phyloP scores from a whole-genome alignment of 2,329 filamentous ascomycete species.

The Penicillium sp. region DNA sequence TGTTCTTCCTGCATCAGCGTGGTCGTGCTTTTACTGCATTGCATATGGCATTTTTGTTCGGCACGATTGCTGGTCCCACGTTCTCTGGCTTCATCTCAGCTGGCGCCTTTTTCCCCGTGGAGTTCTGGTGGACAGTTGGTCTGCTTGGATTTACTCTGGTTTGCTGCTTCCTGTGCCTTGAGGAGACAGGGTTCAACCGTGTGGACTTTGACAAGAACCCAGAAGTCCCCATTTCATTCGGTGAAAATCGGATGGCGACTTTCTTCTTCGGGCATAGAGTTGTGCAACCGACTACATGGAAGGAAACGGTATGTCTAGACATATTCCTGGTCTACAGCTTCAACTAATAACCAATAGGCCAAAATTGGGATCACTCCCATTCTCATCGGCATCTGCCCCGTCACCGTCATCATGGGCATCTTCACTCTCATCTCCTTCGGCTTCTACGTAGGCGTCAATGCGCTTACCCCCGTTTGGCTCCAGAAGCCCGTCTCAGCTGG shows the following conservation, averaged over 20 bases:
- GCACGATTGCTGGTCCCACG: constrained; percentile 46
- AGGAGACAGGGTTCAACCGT: constrained; percentile 49
- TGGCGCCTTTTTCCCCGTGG: constrained; percentile 43
- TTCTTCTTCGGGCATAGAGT: constrained; percentile 36
- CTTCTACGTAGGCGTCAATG: constrained; percentile 44
- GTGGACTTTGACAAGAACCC: constrained; percentile 26
- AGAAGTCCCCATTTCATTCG: constrained; percentile 22
- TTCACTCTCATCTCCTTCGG: constrained; percentile 48
- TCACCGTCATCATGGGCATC: constrained; percentile 47
- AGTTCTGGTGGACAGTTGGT: constrained; percentile 55
- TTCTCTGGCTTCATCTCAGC: constrained; percentile 51
- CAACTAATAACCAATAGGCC: constrained; percentile 19
- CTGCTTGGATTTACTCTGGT: constrained; percentile 44
- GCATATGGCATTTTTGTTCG: constrained; percentile 46
- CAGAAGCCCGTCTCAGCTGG: constrained; percentile 44
- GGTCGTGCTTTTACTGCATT: constrained; percentile 49
- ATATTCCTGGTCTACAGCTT: background rate
- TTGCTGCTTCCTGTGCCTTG: constrained; percentile 46
- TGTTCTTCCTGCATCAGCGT: constrained; percentile 54
- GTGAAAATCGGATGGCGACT: constrained; percentile 35
- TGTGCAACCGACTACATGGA: constrained; percentile 32
- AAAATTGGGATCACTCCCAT: constrained; percentile 34
- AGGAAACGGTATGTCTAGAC: constrained; percentile 28
- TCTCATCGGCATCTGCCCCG: constrained; percentile 42
- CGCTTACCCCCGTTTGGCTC: constrained; percentile 47